phyloP scores from a whole-genome alignment of 2,329 filamentous ascomycete genomes.

The Monosporascus sp. region DNA sequence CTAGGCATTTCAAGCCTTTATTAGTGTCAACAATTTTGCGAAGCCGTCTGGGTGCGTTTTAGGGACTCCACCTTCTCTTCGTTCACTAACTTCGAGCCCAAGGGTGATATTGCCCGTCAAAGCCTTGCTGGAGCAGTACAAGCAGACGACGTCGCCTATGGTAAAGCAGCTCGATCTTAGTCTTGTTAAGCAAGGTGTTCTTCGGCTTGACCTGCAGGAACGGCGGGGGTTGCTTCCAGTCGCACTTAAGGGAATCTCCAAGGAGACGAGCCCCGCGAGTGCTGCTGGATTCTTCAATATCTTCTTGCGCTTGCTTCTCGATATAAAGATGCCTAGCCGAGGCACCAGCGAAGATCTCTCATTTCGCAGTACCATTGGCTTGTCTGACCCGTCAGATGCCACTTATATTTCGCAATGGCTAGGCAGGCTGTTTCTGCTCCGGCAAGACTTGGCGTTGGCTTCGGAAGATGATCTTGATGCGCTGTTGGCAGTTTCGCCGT shows the following conservation, averaged over 20 bases:
- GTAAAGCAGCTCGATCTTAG: constrained; percentile 84
- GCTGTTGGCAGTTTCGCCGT: constrained; percentile 27
- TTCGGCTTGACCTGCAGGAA: constrained; percentile 48
- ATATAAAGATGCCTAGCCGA: constrained; percentile 65
- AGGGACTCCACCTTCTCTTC: constrained; percentile 1
- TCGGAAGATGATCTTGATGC: constrained; percentile 18
- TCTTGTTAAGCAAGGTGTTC: constrained; percentile 78
- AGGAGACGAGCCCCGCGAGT: constrained; percentile 45
- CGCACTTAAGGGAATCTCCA: constrained; percentile 60
- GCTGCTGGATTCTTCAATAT: constrained; percentile 71
- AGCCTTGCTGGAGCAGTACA: constrained; percentile 85
- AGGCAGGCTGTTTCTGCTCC: constrained; percentile 68
- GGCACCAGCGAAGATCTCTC: constrained; percentile 72
- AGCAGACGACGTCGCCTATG: constrained; percentile 65
- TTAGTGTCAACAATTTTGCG: constrained; percentile 49
- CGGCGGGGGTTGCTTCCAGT: constrained; percentile 68
- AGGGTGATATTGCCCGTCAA: constrained; percentile 76
- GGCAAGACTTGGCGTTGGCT: constrained; percentile 34
- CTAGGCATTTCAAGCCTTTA: constrained; percentile 45
- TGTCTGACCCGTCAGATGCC: constrained; percentile 64
- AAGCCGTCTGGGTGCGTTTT: constrained; percentile 41
- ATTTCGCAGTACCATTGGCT: constrained; percentile 59
- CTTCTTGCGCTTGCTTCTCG: constrained; percentile 68
- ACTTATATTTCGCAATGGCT: constrained; percentile 69
- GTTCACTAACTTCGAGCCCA: constrained; percentile 6